Conservation (phyloP, 768 basidiomycete genomes). For the Cystobasidium ongulense region DNA sequence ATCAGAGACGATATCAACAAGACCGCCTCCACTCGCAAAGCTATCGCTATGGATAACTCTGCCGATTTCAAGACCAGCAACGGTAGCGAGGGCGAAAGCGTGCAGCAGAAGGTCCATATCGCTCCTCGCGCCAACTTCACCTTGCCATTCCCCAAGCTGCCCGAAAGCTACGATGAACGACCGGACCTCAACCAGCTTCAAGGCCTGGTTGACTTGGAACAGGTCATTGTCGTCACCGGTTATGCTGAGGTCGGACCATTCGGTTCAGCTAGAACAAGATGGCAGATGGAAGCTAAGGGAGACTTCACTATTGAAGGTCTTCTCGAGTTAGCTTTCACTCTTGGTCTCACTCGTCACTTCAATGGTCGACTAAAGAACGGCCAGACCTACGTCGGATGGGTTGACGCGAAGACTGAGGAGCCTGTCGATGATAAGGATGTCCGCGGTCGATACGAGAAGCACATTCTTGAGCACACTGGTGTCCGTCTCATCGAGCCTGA, state of each 20-base stretch:
- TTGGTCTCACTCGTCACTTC: slow-evolving; percentile 98
- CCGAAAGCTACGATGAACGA: slow-evolving; percentile 47
- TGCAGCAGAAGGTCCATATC: slow-evolving; percentile 83
- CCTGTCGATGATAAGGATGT: slow-evolving; percentile 98
- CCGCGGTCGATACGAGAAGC: slow-evolving; percentile 84
- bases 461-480: slow-evolving; percentile 81
- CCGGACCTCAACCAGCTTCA: slow-evolving; percentile 68
- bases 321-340: slow-evolving; percentile 99
- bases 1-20: slow-evolving; percentile 73
- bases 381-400: slow-evolving; percentile 92
- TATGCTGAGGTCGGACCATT: slow-evolving; percentile 97
- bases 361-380: slow-evolving; percentile 92
- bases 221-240: slow-evolving; percentile 90
- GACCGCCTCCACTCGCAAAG: slow-evolving; percentile 85
- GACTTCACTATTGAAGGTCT: slow-evolving; percentile 94
- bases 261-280: slow-evolving; percentile 94
- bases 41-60: slow-evolving; percentile 84
- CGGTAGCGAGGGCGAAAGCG: slow-evolving; percentile 81
- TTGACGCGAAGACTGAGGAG: slow-evolving; percentile 82
- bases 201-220: slow-evolving; percentile 87
- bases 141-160: slow-evolving; percentile 78
- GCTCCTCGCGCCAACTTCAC: slow-evolving; percentile 97
- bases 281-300: slow-evolving; percentile 99
- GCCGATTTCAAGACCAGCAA: slow-evolving; percentile 89
- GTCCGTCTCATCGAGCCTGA: slow-evolving; percentile 95